A percentile compares a stretch with the other conserved stretches of the same genome.
Conservation (phyloP, 129 eudicot genomes). For the Arctium lappa region DNA sequence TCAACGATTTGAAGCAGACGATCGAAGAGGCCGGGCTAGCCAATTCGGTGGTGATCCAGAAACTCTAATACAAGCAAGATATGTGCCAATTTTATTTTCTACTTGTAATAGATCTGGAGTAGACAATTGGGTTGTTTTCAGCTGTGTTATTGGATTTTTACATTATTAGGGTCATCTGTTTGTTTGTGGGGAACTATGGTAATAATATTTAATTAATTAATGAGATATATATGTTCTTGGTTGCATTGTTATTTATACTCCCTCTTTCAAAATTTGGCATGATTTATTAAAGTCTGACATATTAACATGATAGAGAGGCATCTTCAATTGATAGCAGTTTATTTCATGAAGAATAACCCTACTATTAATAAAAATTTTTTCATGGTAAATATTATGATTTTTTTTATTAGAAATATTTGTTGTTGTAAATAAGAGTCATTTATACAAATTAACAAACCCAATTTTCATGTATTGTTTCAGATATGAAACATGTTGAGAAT, state of each 20-base stretch:
- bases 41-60: conserved; percentile 89
- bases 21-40: conserved; percentile 86
- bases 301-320: too few species aligned
- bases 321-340: too few species aligned
- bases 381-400: too few species aligned
- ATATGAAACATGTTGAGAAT: too few species aligned
- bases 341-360: too few species aligned
- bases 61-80: conserved; percentile 36
- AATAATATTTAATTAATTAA: not conserved
- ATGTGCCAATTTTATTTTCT: not conserved
- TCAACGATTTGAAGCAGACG: conserved; percentile 72
- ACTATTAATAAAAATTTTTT: too few species aligned
- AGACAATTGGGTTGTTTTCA: conserved; percentile 1
- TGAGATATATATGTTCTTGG: not conserved
- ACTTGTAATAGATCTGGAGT: not conserved
- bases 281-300: not conserved
- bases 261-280: not conserved
- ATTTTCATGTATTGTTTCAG: too few species aligned
- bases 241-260: not conserved
- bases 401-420: too few species aligned
- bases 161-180: conserved; percentile 7
- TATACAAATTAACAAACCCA: too few species aligned
- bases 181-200: conserved; percentile 10
- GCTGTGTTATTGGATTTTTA: conserved; percentile 19
- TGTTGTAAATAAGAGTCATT: too few species aligned